A percentile compares a stretch with the other conserved stretches of the same genome.
Evolutionary conservation across 1,284 basidiomycete species (phyloP).

Genomic region (Meira miltonrushii): DNA sequence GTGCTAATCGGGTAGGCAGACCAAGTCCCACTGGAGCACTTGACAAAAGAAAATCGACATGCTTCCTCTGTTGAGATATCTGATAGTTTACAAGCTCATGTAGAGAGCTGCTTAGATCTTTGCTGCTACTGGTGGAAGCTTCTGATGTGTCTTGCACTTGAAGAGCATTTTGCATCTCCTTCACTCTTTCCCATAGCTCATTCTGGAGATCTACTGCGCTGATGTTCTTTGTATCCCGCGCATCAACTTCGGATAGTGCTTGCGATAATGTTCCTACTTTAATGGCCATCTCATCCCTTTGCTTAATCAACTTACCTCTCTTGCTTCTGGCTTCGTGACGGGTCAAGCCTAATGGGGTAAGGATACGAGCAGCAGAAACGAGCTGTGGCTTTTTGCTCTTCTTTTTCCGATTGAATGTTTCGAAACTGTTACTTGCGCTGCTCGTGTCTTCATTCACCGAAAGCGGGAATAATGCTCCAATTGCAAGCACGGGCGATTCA

Average conservation of each 20-base stretch:
- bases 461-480: constrained; percentile 33
- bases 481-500: constrained; percentile 31
- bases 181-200: background rate
- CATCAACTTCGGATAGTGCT: constrained; percentile 2
- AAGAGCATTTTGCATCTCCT: constrained; percentile 8
- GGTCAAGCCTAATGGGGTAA: constrained; percentile 17
- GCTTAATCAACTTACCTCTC: constrained; percentile 23
- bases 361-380: constrained; percentile 1
- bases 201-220: background rate
- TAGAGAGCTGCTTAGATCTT: background rate
- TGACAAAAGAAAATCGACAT: background rate
- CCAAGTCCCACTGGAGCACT: constrained; percentile 16
- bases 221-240: constrained; percentile 11
- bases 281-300: constrained; percentile 27
- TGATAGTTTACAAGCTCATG: background rate
- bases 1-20: constrained; percentile 27
- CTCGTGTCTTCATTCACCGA: constrained; percentile 2
- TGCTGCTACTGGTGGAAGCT: background rate
- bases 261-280: constrained; percentile 21
- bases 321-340: constrained; percentile 38
- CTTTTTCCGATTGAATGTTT: background rate
- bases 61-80: background rate
- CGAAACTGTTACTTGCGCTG: too few species aligned
- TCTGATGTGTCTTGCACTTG: background rate
- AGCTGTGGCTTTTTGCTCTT: background rate